These are phyloP conservation scores for Corymbia citriodora DNA, from an alignment of 441 rosid species.

Conservation along the genomic window DNA sequence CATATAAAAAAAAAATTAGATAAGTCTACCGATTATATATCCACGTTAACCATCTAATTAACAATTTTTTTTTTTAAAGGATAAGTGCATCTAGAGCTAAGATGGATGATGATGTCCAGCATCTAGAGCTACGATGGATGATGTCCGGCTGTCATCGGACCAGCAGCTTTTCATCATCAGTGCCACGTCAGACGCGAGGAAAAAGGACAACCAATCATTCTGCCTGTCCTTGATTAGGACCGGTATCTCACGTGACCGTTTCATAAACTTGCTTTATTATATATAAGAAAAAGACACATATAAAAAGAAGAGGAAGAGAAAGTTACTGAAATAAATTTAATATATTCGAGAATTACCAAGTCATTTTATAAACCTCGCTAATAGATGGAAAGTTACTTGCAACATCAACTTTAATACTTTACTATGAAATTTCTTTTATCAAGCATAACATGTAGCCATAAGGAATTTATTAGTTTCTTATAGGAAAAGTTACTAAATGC, in stretches of 20 bases:
- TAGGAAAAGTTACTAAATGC: background rate
- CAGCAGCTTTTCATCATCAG: background rate
- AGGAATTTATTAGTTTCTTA: background rate
- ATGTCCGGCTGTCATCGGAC: background rate
- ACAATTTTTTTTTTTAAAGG: background rate
- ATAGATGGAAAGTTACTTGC: background rate
- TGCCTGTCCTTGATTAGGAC: background rate
- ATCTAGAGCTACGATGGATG: background rate
- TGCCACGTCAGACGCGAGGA: background rate
- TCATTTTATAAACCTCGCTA: background rate
- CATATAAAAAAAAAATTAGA: background rate
- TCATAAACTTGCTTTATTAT: background rate
- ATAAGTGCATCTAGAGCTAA: background rate
- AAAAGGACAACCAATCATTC: background rate
- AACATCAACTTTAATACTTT: background rate
- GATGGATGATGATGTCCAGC: background rate
- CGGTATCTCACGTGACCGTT: accelerated
- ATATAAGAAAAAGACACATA: no score
- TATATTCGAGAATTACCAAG: background rate
- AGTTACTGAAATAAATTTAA: background rate
- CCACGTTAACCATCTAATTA: background rate
- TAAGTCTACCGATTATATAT: background rate
- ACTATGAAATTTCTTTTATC: background rate
- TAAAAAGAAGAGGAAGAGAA: accelerated
- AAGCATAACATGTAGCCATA: background rate